Conservation (phyloP, 2,329 filamentous ascomycete species). For the Rutstroemia sp. region DNA sequence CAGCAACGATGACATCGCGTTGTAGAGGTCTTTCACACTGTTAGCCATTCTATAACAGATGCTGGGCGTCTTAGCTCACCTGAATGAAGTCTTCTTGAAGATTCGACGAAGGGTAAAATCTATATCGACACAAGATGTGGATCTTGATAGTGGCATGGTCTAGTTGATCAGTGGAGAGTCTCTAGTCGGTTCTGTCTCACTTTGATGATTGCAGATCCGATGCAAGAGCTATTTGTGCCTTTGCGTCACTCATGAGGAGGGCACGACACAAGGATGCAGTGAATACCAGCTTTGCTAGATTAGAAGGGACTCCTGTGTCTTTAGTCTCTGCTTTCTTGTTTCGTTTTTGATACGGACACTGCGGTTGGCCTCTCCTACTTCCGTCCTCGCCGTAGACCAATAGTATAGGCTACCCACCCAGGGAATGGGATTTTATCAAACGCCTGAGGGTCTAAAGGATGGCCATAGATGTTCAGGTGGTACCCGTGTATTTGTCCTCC, state of each 20-base stretch:
- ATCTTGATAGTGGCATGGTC: slow-evolving; percentile 34
- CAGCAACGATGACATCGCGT: slow-evolving; percentile 78
- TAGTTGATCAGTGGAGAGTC: neutral
- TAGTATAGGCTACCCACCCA: too few species aligned
- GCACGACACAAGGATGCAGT: too few species aligned
- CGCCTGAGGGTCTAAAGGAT: too few species aligned
- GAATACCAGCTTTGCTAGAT: too few species aligned
- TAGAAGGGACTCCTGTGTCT: too few species aligned
- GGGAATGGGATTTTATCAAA: too few species aligned
- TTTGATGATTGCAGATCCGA: neutral
- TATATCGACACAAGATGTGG: slow-evolving; percentile 52
- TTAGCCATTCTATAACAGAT: slow-evolving; percentile 10
- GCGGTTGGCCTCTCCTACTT: too few species aligned
- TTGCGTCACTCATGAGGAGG: neutral
- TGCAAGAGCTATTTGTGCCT: neutral
- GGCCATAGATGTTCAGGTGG: too few species aligned
- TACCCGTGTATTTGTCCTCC: too few species aligned
- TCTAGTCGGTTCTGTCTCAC: neutral
- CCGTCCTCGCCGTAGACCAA: too few species aligned
- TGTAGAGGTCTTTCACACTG: slow-evolving; percentile 62
- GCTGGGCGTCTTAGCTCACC: slow-evolving; percentile 39
- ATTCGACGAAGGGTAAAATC: slow-evolving; percentile 67
- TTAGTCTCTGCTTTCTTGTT: too few species aligned
- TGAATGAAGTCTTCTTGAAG: slow-evolving; percentile 67
- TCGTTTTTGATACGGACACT: too few species aligned